Percentiles rank a stretch among this genome's conserved stretches.
phyloP scores from a whole-genome alignment of 2,329 filamentous ascomycete genomes.

The Periconia sp. region DNA sequence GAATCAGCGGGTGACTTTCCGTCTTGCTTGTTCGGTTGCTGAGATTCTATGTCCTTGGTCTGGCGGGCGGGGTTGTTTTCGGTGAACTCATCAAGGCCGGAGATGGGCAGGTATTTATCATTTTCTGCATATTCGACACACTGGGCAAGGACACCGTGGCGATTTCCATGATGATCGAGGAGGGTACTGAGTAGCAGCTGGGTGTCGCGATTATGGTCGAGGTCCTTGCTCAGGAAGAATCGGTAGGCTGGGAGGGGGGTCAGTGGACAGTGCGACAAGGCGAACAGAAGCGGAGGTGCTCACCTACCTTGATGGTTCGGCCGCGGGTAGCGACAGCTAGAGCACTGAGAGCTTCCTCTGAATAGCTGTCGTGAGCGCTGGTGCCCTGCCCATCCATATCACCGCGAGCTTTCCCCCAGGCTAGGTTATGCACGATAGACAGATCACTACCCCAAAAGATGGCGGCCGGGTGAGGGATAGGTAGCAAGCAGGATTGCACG shows the following conservation, averaged over 20 bases:
- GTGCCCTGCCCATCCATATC: constrained; percentile 39
- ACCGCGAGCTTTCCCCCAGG: constrained; percentile 42
- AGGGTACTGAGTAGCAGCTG: constrained; percentile 36
- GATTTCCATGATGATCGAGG: constrained; percentile 31
- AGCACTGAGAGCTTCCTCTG: constrained; percentile 35
- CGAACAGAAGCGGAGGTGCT: constrained; percentile 14
- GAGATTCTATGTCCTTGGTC: constrained; percentile 9
- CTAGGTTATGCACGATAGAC: constrained; percentile 44
- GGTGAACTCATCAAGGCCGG: constrained; percentile 24
- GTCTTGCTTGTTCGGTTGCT: constrained; percentile 6
- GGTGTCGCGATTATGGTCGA: constrained; percentile 14
- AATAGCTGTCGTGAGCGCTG: constrained; percentile 33
- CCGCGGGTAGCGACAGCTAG: constrained; percentile 38
- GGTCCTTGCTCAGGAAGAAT: constrained; percentile 25
- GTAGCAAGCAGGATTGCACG: constrained; percentile 40
- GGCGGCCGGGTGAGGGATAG: constrained; percentile 45
- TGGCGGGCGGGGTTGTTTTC: constrained; percentile 11
- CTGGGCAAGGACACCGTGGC: constrained; percentile 37
- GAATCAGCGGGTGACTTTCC: constrained; percentile 15
- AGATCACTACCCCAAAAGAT: constrained; percentile 47
- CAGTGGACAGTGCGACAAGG: constrained; percentile 6
- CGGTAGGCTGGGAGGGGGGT: constrained; percentile 20
- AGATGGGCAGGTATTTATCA: constrained; percentile 27
- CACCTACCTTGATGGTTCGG: constrained; percentile 43
- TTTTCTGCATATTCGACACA: constrained; percentile 22